Evolutionary conservation across 1,139 yeast species (phyloP).

Genomic region (Hyphopichia wangnamkhiaoensis): DNA sequence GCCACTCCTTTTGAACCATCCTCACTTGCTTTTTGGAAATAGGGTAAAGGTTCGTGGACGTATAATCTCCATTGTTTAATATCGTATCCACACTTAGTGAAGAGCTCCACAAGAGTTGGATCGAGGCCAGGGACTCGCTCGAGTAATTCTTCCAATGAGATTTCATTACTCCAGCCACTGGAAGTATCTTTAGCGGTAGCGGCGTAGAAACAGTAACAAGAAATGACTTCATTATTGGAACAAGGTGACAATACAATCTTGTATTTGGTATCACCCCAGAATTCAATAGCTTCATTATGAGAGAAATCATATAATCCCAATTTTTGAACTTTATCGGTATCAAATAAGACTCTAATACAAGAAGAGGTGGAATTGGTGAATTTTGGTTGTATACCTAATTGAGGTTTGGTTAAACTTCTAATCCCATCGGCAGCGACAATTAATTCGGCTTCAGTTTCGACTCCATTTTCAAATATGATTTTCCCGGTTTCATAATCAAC

Average conservation of each 20-base stretch:
- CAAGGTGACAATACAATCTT: constrained; percentile 30
- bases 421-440: constrained; percentile 23
- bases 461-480: constrained; percentile 18
- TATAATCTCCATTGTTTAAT: constrained; percentile 31
- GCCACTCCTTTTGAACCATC: constrained; percentile 15
- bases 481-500: constrained; percentile 17
- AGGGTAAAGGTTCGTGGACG: constrained; percentile 26
- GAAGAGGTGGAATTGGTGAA: constrained; percentile 16
- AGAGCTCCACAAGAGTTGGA: constrained; percentile 19
- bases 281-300: constrained; percentile 27
- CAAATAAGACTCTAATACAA: constrained; percentile 23
- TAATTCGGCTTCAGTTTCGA: constrained; percentile 13
- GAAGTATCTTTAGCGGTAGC: constrained; percentile 11
- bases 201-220: constrained; percentile 28
- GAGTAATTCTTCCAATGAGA: constrained; percentile 19
- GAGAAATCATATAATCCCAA: constrained; percentile 18
- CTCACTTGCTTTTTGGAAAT: constrained; percentile 17
- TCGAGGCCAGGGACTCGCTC: constrained; percentile 20
- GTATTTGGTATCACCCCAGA: constrained; percentile 23
- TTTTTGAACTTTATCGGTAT: constrained; percentile 18
- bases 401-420: constrained; percentile 16
- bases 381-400: constrained; percentile 16
- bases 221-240: constrained; percentile 22
- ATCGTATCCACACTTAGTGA: constrained; percentile 26
- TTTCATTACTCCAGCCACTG: constrained; percentile 24